Evolutionary conservation across 805 yeast genomes (phyloP).

Genomic region (Barnettozyma pratensis): DNA sequence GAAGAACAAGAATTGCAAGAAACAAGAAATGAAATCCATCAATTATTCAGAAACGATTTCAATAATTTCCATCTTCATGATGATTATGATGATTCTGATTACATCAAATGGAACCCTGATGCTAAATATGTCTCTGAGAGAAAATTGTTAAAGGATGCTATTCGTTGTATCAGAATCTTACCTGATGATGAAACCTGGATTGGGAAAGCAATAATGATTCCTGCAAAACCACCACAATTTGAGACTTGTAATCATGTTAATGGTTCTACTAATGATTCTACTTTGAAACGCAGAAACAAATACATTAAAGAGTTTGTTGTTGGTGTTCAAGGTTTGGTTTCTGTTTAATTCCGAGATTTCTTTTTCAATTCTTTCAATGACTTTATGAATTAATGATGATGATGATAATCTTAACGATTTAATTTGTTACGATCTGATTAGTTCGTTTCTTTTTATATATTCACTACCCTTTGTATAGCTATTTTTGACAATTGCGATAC

Average conservation of each 20-base stretch:
- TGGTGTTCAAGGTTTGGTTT: constrained; percentile 10
- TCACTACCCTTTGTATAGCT: not conserved
- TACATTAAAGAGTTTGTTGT: constrained; percentile 7
- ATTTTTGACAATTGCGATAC: too few relatives aligned
- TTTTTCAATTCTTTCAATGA: not conserved
- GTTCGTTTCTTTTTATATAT: not conserved
- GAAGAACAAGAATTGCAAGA: too few relatives aligned
- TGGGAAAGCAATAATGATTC: constrained; percentile 36
- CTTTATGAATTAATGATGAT: too few relatives aligned
- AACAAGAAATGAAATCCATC: not conserved
- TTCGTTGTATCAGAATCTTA: constrained; percentile 53
- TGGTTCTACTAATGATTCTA: not conserved
- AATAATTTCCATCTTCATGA: too few relatives aligned
- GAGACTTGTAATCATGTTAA: constrained; percentile 5
- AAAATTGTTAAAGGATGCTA: constrained; percentile 43
- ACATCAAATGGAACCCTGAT: constrained; percentile 43
- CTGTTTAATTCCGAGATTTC: not conserved
- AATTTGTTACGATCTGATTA: too few relatives aligned
- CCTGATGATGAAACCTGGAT: constrained; percentile 50
- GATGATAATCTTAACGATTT: too few relatives aligned
- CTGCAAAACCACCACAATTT: constrained; percentile 8
- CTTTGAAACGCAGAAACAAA: constrained; percentile 7
- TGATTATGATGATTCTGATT: constrained; percentile 14
- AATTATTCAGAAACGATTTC: not conserved
- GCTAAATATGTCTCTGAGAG: constrained; percentile 32